A percentile compares a stretch with the other conserved stretches of the same genome.
Evolutionary conservation across 2,329 filamentous ascomycete genomes (phyloP).

Genomic region (Lizonia empirigonia): DNA sequence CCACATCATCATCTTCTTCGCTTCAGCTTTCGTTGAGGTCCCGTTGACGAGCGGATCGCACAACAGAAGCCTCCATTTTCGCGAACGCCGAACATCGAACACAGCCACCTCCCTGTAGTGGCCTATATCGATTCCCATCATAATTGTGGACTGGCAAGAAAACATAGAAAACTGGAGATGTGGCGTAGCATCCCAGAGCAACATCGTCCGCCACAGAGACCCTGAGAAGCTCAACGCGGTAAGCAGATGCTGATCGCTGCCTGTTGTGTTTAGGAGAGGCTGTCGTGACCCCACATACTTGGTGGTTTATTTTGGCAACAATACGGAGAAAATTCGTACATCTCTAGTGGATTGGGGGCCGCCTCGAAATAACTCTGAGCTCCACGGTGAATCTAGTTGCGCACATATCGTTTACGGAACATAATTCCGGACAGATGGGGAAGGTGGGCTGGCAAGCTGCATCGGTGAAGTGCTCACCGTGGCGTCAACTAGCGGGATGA

Average conservation of each 20-base stretch:
- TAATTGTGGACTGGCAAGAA: conserved; percentile 23
- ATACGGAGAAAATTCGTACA: not conserved
- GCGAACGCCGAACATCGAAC: conserved; percentile 11
- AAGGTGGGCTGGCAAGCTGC: not conserved
- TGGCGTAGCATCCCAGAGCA: conserved; percentile 32
- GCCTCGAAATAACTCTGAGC: not conserved
- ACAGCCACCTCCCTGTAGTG: conserved; percentile 31
- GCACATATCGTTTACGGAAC: not conserved
- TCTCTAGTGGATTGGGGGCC: not conserved
- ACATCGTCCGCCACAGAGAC: conserved; percentile 28
- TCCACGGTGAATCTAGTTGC: not conserved
- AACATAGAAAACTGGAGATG: conserved; percentile 23
- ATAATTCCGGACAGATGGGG: not conserved
- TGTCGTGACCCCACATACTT: conserved; percentile 7
- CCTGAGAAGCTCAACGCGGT: conserved; percentile 23
- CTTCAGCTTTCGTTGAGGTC: conserved; percentile 4
- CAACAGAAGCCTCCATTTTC: conserved; percentile 7
- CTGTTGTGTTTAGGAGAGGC: conserved; percentile 10
- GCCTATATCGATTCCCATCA: conserved; percentile 15
- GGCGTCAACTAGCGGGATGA: conserved; percentile 2
- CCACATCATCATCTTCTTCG: conserved; percentile 18
- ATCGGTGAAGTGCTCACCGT: not conserved
- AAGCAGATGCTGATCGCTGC: conserved; percentile 15
- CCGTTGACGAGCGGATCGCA: not conserved
- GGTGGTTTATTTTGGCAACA: conserved; percentile 12